A percentile compares a stretch with the other conserved stretches of the same genome.
phyloP scores from a whole-genome alignment of 495 filamentous ascomycete genomes.

The Xylaria sp. region DNA sequence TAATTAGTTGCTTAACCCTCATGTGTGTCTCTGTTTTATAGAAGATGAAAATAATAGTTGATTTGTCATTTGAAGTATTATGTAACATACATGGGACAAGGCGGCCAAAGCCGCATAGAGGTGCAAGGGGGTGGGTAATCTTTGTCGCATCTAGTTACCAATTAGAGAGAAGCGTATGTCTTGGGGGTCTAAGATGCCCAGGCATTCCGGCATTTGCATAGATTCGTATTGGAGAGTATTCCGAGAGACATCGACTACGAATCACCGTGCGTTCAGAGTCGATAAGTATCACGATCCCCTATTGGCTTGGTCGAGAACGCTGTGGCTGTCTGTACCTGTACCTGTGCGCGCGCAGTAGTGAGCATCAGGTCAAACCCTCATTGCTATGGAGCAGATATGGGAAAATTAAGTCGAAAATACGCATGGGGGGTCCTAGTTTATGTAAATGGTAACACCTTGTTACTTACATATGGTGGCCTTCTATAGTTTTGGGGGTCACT shows the following conservation, averaged over 20 bases:
- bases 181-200: constrained; percentile 1
- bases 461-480: constrained; percentile 1
- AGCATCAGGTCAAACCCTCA: constrained; percentile 11
- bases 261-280: constrained; percentile 17
- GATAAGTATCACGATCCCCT: not conserved
- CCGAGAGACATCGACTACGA: constrained; percentile 9
- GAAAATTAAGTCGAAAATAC: not conserved
- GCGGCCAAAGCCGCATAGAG: constrained; percentile 1
- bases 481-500: not conserved
- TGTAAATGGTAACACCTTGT: not conserved
- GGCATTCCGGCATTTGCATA: constrained; percentile 14
- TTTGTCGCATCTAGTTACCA: constrained; percentile 13
- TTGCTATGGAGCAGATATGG: not conserved
- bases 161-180: constrained; percentile 11
- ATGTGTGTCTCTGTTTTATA: not conserved
- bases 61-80: not conserved
- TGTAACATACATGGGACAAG: not conserved
- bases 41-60: not conserved
- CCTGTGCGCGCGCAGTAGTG: constrained; percentile 22
- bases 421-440: constrained; percentile 2
- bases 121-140: constrained; percentile 1
- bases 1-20: not conserved
- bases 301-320: constrained; percentile 21
- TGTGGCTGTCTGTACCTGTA: not conserved
- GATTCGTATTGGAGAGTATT: constrained; percentile 24